These are phyloP conservation scores for Vigna unguiculata DNA, from an alignment of 306 rosid genomes.

Conservation along the genomic window DNA sequence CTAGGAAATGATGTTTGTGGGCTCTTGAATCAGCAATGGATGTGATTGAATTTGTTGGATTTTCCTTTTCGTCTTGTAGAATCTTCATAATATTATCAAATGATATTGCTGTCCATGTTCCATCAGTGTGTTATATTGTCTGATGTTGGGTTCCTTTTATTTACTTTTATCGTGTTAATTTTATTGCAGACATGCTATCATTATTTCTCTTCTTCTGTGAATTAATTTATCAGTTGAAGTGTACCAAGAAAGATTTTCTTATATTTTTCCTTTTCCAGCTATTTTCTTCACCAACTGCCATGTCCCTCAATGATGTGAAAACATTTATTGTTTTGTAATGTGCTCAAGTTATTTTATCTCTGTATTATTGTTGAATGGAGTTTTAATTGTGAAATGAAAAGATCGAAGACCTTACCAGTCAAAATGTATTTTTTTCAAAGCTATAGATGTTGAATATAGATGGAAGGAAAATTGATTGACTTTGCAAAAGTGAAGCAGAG, in stretches of 20 bases:
- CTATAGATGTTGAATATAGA: conserved; percentile 31
- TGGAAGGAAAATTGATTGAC: conserved; percentile 24
- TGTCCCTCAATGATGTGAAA: conserved; percentile 19
- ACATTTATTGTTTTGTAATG: conserved; percentile 27
- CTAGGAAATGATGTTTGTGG: conserved; percentile 3
- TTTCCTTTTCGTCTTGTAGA: conserved; percentile 29
- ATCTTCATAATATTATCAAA: conserved; percentile 19
- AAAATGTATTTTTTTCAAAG: not conserved
- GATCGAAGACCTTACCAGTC: conserved; percentile 1
- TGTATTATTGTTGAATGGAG: conserved; percentile 14
- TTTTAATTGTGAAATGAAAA: conserved; percentile 35
- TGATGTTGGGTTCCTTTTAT: conserved; percentile 35
- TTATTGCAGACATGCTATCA: not conserved
- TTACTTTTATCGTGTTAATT: conserved; percentile 16
- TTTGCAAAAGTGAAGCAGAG: conserved; percentile 22
- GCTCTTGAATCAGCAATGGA: conserved; percentile 2
- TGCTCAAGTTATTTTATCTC: conserved; percentile 20
- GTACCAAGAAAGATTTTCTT: conserved; percentile 3
- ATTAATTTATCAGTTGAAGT: conserved; percentile 30
- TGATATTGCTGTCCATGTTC: conserved; percentile 24
- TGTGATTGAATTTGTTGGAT: conserved; percentile 30
- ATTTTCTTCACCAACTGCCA: conserved; percentile 22
- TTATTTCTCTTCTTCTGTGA: not conserved
- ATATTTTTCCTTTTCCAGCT: not conserved
- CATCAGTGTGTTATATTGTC: conserved; percentile 33